Percentiles rank a stretch among this genome's conserved stretches.
Evolutionary conservation across 2,329 filamentous ascomycete genomes (phyloP).

Genomic region (Monosporascus cannonballus): DNA sequence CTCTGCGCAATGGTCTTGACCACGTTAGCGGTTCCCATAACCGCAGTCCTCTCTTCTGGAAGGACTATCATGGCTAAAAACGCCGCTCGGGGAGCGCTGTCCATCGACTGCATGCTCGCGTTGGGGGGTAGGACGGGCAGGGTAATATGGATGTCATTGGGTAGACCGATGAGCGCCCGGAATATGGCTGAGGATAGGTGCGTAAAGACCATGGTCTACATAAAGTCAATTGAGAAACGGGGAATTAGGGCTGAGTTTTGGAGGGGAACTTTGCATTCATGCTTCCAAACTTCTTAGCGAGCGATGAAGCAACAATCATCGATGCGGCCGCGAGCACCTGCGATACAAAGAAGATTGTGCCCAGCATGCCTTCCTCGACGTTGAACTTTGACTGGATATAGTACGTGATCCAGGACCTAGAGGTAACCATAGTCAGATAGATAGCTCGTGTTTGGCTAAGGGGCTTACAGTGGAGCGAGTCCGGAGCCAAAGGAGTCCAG

Average conservation of each 20-base stretch:
- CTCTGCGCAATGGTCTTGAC: slow-evolving; percentile 61
- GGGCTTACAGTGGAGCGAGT: slow-evolving; percentile 55
- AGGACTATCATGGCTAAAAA: slow-evolving; percentile 62
- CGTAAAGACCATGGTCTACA: slow-evolving; percentile 67
- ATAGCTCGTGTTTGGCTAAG: slow-evolving; percentile 40
- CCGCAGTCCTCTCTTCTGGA: slow-evolving; percentile 60
- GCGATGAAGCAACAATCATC: slow-evolving; percentile 46
- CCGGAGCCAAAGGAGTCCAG: slow-evolving; percentile 48
- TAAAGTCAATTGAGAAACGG: slow-evolving; percentile 11
- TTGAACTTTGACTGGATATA: slow-evolving; percentile 46
- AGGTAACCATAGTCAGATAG: not conserved
- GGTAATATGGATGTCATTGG: slow-evolving; percentile 44
- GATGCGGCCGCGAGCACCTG: slow-evolving; percentile 45
- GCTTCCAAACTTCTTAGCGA: slow-evolving; percentile 52
- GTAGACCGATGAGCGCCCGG: slow-evolving; percentile 56
- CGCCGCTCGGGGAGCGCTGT: slow-evolving; percentile 62
- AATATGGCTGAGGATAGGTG: slow-evolving; percentile 64
- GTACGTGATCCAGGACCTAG: slow-evolving; percentile 52
- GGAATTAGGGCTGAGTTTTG: slow-evolving; percentile 17
- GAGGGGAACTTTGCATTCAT: slow-evolving; percentile 53
- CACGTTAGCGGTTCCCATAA: slow-evolving; percentile 66
- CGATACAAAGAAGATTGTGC: slow-evolving; percentile 49
- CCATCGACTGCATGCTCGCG: slow-evolving; percentile 61
- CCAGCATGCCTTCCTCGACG: slow-evolving; percentile 43
- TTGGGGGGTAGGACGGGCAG: slow-evolving; percentile 57